A percentile compares a stretch with the other conserved stretches of the same genome.
These are phyloP conservation scores for Trichocladium uniseriatum DNA, from an alignment of 495 filamentous ascomycete genomes.

Conservation along the genomic window DNA sequence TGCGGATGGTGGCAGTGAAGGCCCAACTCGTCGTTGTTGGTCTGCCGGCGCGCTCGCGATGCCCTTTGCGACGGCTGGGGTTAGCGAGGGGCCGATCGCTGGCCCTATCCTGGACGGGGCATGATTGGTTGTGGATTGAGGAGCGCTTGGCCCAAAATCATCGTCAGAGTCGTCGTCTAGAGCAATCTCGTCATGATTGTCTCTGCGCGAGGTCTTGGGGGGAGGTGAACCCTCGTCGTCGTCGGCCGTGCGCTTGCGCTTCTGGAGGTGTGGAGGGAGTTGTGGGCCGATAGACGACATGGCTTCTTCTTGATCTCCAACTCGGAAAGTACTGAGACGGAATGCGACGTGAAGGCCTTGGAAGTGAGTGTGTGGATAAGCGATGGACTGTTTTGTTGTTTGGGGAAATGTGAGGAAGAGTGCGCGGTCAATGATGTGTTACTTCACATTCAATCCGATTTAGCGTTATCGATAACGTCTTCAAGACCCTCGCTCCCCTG, in stretches of 20 bases:
- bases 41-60: constrained; percentile 1
- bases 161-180: constrained; percentile 29
- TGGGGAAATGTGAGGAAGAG: no score
- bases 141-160: constrained; percentile 28
- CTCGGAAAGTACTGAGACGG: no score
- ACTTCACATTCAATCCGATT: not conserved
- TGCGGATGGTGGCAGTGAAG: constrained; percentile 21
- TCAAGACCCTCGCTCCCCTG: not conserved
- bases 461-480: not conserved
- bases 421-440: no score
- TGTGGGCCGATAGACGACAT: constrained; percentile 45
- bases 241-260: constrained; percentile 43
- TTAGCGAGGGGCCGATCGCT: constrained; percentile 21
- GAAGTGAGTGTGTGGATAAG: no score
- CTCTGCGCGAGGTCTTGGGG: constrained; percentile 27
- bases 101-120: constrained; percentile 13
- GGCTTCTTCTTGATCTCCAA: not conserved
- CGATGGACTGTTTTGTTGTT: no score
- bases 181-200: constrained; percentile 31
- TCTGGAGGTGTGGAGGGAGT: constrained; percentile 42
- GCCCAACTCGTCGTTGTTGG: constrained; percentile 26
- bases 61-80: constrained; percentile 11
- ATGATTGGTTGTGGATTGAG: constrained; percentile 1
- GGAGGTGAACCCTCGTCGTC: constrained; percentile 35
- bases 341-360: no score